These are phyloP conservation scores for Fraxinus anomala DNA, from an alignment of 257 asterid genomes.

Conservation along the genomic window DNA sequence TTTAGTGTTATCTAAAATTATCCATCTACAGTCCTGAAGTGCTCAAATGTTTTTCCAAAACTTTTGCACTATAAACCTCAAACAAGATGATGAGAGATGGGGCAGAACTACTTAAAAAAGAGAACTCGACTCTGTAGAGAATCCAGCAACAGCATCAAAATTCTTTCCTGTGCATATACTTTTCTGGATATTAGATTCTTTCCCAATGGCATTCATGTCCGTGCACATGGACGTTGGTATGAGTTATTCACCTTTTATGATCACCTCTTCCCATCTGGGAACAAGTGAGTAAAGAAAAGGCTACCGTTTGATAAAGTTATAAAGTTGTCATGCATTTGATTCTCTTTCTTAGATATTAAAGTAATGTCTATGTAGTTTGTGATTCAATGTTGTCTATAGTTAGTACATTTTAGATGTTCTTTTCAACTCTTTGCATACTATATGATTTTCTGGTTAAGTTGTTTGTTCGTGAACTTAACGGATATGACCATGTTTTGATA, in stretches of 20 bases:
- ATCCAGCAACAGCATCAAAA: neutral
- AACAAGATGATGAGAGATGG: neutral
- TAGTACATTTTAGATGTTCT: constrained; percentile 6
- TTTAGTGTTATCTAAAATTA: neutral
- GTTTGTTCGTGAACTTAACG: constrained; percentile 15
- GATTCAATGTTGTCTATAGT: neutral
- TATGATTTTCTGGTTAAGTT: constrained; percentile 1
- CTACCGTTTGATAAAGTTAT: neutral
- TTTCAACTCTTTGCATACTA: constrained; percentile 11
- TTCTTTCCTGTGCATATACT: neutral
- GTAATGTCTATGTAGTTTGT: neutral
- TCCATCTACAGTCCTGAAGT: constrained; percentile 1
- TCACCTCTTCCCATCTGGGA: neutral
- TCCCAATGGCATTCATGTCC: constrained; percentile 2
- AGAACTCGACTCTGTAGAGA: neutral
- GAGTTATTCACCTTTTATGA: neutral
- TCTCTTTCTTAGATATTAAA: neutral
- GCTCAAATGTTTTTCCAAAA: constrained; percentile 7
- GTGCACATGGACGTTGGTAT: neutral
- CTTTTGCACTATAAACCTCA: constrained; percentile 11
- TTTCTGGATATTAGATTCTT: constrained; percentile 14
- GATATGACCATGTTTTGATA: neutral
- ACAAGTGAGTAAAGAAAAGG: neutral
- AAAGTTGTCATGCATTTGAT: neutral
- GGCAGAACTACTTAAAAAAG: neutral